Conservation (phyloP, 805 yeast species). For the Lipomyces yamanashiensis region DNA sequence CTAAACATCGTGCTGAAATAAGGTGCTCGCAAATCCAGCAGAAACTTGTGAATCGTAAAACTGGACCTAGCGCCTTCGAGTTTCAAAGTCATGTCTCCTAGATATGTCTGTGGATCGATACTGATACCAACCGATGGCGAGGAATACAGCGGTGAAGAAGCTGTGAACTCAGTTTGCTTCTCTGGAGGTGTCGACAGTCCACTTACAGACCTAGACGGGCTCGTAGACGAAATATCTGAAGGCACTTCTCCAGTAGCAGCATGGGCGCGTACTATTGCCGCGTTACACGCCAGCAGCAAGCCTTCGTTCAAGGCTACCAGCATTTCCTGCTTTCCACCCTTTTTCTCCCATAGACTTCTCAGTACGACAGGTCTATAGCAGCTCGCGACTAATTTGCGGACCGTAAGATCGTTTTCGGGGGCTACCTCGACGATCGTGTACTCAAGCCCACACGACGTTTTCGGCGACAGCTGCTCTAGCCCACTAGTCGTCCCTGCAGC, state of each 20-base stretch:
- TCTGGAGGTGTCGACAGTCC: not conserved
- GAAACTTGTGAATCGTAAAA: conserved; percentile 31
- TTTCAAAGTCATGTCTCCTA: conserved; percentile 25
- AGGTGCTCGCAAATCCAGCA: conserved; percentile 33
- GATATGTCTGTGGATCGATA: conserved; percentile 1
- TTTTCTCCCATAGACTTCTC: conserved; percentile 34
- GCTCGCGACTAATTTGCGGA: conserved; percentile 34
- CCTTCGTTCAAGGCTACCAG: conserved; percentile 30
- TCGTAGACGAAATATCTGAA: not conserved
- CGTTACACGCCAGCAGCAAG: conserved; percentile 8
- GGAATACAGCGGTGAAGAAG: conserved; percentile 1
- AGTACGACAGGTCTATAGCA: conserved; percentile 36
- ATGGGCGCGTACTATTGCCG: not conserved
- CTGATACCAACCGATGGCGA: conserved; percentile 1
- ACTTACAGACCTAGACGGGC: not conserved
- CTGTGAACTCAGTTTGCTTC: not conserved
- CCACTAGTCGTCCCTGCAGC: not conserved
- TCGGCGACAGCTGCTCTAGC: not conserved
- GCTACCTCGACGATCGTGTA: conserved; percentile 32
- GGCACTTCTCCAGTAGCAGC: not conserved
- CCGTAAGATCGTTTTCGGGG: conserved; percentile 29
- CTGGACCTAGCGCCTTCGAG: conserved; percentile 29
- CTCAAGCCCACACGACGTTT: conserved; percentile 21
- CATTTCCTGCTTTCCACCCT: conserved; percentile 32
- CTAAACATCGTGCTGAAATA: conserved; percentile 35